Evolutionary conservation across 2,329 filamentous ascomycete genomes (phyloP), one percentile per base, ranked within the genome.

Genomic region (Lachnellula cervina): DNA sequence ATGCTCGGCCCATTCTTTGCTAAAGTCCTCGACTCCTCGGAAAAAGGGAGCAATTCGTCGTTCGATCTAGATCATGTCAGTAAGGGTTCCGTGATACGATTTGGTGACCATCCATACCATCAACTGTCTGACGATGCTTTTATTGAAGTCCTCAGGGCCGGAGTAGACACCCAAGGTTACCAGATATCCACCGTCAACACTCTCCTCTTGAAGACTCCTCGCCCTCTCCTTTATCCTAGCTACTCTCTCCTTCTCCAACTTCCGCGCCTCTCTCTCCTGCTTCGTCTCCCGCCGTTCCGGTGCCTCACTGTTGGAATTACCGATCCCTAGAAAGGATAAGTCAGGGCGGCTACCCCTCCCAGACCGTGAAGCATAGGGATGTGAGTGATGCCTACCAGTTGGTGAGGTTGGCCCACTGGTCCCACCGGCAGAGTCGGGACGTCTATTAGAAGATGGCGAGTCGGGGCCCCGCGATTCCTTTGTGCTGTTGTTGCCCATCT

Each of bases 101-200:
- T n/a, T 35, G 28, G 16, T 45, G 48, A 25, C 44, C 21, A 21
- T 32, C 66, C 75, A 68, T 80, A 96, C 91, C 86, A 94, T 93
- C 54, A 99, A 76, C 70, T 96, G 92, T 63, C 94, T 84, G 54
- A 97, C 93, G 48, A 90, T 77, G 17, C 82, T 76, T 72, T 97
- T 97, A 77, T 84, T 96, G 70, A 93, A 99, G 73, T 99, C 94
- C 73, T 99, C 94, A 0, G 84, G 77, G 0, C 93, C 92, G 21
- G 90, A 93, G 69, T 99, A 99, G 49, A 92, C 89, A 37, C 94
- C 94, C 69, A 96, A 83, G 0, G 94, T 99, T 34, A 99, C 94
- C 48, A 99, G 76, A 74, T 87, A 99, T 21, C 94, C 94, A 19
- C 94, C 94, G 72, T 99, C 94, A 3, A 97, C 88, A 70, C 92